Base-by-base conservation (phyloP, 1,284 basidiomycete species). In the Dichomitus squalens region DNA sequence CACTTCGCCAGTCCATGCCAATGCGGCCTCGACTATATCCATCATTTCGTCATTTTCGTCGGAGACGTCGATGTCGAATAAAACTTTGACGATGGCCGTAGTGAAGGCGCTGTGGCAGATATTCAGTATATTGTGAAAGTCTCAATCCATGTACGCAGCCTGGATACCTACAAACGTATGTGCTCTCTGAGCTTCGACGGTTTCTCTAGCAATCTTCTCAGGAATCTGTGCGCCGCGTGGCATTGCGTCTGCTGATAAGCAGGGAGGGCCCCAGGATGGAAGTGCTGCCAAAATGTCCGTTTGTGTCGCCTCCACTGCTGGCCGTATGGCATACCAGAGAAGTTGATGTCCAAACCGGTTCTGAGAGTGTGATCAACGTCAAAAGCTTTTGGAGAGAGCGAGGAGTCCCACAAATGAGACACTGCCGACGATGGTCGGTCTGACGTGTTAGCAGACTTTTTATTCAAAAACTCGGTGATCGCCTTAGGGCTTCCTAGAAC, bases 251-350 rank as follows among this genome's bases (percentile, higher is more conserved):
- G 20, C 11, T 31, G 49, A 35, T 52, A 57, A 0, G n/a, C 16
- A 0, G 27, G 12, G 16, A 51, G 7, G 2, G 38, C 55, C 2
- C 12, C 36, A 5, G 33, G 49, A n/a, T 48, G 43, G 27, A 57
- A 52, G 14, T 48, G 25, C 14, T 57, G 49, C 49, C 50, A 52
- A 36, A 57, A 57, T 3, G 31, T 29, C 7, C 55, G 55, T 7
- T 44, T 41, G 21, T 39, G 53, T 6, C 27, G 50, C 7, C 58
- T 29, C 58, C 58, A 60, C 34, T 40, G 20, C 3, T 33, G 39
- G 8, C 50, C 58, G 20, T 60, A 56, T 0, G 33, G 50, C 46
- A 56, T 56, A 60, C 20, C 31, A 53, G 53, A 18, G 38, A n/a
- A 18, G 11, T 11, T 35, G 1, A 48, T 8, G n/a, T 60, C 44